These are phyloP conservation scores for Myochromella boudieri DNA, from an alignment of 768 basidiomycete species.

Conservation along the genomic window DNA sequence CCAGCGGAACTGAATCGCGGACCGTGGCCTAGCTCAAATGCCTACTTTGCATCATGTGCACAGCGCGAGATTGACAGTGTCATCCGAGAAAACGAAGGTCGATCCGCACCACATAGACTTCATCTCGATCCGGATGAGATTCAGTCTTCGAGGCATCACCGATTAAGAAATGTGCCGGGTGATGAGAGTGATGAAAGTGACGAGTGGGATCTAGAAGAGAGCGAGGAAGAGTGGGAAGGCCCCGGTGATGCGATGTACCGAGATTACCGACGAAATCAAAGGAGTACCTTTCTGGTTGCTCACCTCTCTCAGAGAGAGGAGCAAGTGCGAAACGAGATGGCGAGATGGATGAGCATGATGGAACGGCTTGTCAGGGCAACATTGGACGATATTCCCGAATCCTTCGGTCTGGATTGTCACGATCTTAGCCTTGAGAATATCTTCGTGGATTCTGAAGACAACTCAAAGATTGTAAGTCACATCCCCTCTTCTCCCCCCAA, in stretches of 20 bases:
- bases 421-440: constrained; percentile 85
- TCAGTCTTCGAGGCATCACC: constrained; percentile 67
- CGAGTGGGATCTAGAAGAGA: constrained; percentile 78
- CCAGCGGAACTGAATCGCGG: constrained; percentile 76
- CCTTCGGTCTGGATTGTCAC: constrained; percentile 82
- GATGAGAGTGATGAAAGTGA: constrained; percentile 77
- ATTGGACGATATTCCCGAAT: constrained; percentile 36
- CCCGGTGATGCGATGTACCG: constrained; percentile 78
- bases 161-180: constrained; percentile 62
- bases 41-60: constrained; percentile 66
- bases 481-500: neutral
- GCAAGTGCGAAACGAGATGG: constrained; percentile 67
- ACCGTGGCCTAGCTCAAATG: constrained; percentile 62
- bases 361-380: constrained; percentile 42
- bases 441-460: constrained; percentile 73
- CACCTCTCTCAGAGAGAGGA: constrained; percentile 67
- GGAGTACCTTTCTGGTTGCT: constrained; percentile 75
- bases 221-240: constrained; percentile 78
- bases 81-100: constrained; percentile 75
- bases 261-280: constrained; percentile 80
- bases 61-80: constrained; percentile 76
- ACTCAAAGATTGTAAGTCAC: constrained; percentile 65
- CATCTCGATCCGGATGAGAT: constrained; percentile 85
- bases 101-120: constrained; percentile 69
- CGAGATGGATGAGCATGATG: constrained; percentile 69